Evolutionary conservation across 164 flowering plant species (phyloP).

Genomic region (Vitis cinerea): DNA sequence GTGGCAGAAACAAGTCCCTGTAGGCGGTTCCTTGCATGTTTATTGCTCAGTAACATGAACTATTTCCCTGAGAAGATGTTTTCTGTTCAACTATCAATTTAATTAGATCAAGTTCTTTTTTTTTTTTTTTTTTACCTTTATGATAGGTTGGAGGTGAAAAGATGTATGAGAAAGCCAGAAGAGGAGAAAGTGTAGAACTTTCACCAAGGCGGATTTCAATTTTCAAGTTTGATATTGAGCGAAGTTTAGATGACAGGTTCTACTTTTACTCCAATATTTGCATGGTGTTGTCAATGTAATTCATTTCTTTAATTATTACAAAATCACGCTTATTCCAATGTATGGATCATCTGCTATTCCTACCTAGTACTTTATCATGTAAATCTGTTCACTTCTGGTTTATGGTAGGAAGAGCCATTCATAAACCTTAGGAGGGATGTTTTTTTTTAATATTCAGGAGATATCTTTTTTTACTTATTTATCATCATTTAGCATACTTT

Average conservation of each 20-base stretch:
- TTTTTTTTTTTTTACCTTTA: conserved; percentile 1
- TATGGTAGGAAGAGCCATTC: too few relatives aligned
- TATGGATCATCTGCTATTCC: background rate
- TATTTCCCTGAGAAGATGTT: too few relatives aligned
- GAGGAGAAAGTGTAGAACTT: conserved; percentile 92
- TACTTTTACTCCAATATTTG: conserved; percentile 3
- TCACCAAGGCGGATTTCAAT: conserved; percentile 85
- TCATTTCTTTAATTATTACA: background rate
- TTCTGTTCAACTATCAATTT: too few relatives aligned
- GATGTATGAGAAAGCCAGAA: conserved; percentile 98
- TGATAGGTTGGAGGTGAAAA: conserved; percentile 92
- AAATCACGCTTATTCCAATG: background rate
- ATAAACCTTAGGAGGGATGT: background rate
- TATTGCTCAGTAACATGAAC: background rate
- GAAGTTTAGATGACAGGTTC: conserved; percentile 92
- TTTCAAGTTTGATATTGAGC: conserved; percentile 85
- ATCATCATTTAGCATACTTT: background rate
- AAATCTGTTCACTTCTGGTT: too few relatives aligned
- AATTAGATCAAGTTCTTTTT: background rate
- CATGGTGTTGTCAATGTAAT: background rate
- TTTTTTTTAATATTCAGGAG: background rate
- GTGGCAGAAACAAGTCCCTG: background rate
- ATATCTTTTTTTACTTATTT: background rate
- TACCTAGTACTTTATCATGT: background rate
- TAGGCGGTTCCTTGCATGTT: background rate